Base-by-base conservation (phyloP, 2,329 filamentous ascomycete genomes). In the Aspergillus neotritici region DNA sequence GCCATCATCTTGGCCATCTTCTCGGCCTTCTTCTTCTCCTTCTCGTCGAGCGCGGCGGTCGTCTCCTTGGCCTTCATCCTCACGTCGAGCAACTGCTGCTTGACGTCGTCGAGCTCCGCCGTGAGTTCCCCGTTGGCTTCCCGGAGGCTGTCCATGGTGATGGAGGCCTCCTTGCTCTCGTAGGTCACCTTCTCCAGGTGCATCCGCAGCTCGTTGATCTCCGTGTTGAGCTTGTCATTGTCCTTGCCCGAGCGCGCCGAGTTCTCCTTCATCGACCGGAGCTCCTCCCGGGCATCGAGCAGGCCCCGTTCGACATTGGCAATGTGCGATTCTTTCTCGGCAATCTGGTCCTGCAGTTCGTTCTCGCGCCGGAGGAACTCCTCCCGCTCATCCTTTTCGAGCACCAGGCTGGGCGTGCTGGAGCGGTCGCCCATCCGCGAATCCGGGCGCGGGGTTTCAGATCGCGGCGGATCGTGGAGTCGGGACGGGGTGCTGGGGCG, bases 1-100 rank as follows among this genome's bases (percentile, higher is more conserved):
- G 93, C 93, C 91, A 98, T 96, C 93, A 98, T 98, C 77, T 96
- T 87, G 34, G 93, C 93, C 93, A 98, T 98, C 70, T 94, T 93
- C 72, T 98, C 93, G 1, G 90, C 88, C 77, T 98, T 98, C 73
- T 89, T 90, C 76, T 89, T 91, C 70, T 97, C 94, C 76, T 98
- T 98, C 70, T 97, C 93, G 56, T 97, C 91, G 14, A 94, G 73
- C 12, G 88, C 84, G 7, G 89, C 89, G 34, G 81, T 89, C 1
- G 86, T 91, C 70, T 97, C 93, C 72, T 93, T 94, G 44, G 91
- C 89, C 55, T 83, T 93, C 86, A 97, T 96, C 73, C 91, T 91
- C 36, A 93, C 89, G 65, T 97, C 90, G 13, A 97, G 77, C 40
- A 98, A 80, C 62, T 96, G 90, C 66, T 96, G 90, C 72, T 97